Evolutionary conservation across 2,329 filamentous ascomycete species (phyloP), one percentile per base, ranked within the genome.

Genomic region (Hymenoscyphus infarciens): DNA sequence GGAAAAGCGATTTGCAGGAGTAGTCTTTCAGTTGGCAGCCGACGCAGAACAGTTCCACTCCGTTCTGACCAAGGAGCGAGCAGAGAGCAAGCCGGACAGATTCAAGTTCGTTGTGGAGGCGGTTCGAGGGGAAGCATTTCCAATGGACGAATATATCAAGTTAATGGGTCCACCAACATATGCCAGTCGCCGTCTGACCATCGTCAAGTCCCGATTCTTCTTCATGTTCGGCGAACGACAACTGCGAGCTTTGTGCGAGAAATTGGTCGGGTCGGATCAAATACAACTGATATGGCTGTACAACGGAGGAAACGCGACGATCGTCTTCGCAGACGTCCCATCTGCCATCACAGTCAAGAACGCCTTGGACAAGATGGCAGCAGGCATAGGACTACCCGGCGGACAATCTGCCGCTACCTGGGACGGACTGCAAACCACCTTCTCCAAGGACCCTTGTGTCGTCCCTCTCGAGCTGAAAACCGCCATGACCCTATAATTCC

Each of bases 301-400:
- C 57, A 74, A 74, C 59, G 68, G 69, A 22, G 73, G 73, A 0
- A 74, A 74, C 57, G 73, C 72, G 0, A 74, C 73, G 1, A 64
- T 74, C 13, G 64, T 73, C 1, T 73, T 74, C 56, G 60, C 71
- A 0, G 68, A 71, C 59, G 73, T 74, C 1, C 57, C 57, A 0
- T 57, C 63, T 2, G 70, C 72, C 2, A 64, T 72, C 5, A 70
- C 64, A 49, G 66, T 73, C 55, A 74, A 73, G 61, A 58, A 58
- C 6, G 61, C 57, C 1, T 57, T 74, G 33, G 72, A 74, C 61
- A 62, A 61, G 13, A 63, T 60, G 59, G 61, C 60, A 29, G 42
- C 16, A 5, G 63, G 57, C 19, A 62, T 49, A 19, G 57, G 45
- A 6, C 55, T 61, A 13, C 22, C 45, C 29, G 60, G 59, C 22